Evolutionary conservation across 179 eudicot genomes (phyloP).

Genomic region (Silene noctiflora): DNA sequence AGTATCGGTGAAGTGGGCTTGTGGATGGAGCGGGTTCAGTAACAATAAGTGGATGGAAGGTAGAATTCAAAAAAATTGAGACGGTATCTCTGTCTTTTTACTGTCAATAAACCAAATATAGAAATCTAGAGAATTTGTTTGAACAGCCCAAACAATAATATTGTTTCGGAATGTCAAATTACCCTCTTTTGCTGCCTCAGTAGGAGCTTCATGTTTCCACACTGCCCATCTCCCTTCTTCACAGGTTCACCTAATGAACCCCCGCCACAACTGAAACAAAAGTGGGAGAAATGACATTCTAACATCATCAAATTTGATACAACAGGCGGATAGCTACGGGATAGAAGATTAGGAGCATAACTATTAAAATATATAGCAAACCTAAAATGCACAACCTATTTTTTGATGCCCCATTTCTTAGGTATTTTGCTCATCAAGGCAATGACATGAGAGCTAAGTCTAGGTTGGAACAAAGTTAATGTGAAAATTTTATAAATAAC

Average conservation of each 20-base stretch:
- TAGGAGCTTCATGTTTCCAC: slow-evolving; percentile 96
- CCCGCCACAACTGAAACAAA: slow-evolving; percentile 79
- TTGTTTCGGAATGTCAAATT: slow-evolving; percentile 4
- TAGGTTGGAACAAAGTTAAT: too few relatives aligned
- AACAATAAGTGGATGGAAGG: neutral
- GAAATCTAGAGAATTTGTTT: neutral
- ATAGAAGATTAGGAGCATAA: neutral
- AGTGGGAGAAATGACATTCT: neutral
- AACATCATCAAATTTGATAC: neutral
- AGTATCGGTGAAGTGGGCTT: neutral
- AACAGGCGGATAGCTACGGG: neutral
- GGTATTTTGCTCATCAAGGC: slow-evolving; percentile 4
- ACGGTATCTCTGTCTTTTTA: neutral
- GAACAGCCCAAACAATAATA: neutral
- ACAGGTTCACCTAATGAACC: slow-evolving; percentile 85
- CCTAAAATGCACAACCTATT: neutral
- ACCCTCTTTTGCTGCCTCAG: slow-evolving; percentile 83
- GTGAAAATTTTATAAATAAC: too few relatives aligned
- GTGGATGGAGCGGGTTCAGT: neutral
- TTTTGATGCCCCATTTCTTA: neutral
- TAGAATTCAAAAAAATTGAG: too few relatives aligned
- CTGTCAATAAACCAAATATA: slow-evolving; percentile 2
- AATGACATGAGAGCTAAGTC: neutral
- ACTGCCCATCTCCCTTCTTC: slow-evolving; percentile 85
- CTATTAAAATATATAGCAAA: neutral